These are phyloP conservation scores for Staphylotrichum longicolle DNA, from an alignment of 495 filamentous ascomycete genomes.

Conservation along the genomic window DNA sequence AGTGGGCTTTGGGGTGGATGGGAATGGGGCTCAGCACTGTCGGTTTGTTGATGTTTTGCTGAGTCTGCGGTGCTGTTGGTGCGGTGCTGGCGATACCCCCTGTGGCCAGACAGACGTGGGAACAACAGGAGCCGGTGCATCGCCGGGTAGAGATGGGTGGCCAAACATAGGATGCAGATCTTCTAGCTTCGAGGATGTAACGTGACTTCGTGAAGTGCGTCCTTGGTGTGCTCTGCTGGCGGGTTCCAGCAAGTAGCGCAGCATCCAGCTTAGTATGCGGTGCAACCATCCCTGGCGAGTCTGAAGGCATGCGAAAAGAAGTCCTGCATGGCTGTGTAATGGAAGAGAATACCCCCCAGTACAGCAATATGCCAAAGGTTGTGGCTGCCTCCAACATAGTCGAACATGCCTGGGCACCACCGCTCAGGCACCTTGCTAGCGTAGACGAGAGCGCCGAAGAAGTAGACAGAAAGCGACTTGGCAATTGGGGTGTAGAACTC, in stretches of 20 bases:
- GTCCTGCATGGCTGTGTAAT: conserved; percentile 93
- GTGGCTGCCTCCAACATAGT: conserved; percentile 91
- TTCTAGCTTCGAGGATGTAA: too few relatives aligned
- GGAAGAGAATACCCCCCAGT: conserved; percentile 91
- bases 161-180: too few relatives aligned
- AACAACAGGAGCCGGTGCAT: conserved; percentile 1
- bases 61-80: not conserved
- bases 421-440: conserved; percentile 92
- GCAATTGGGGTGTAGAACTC: conserved; percentile 88
- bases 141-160: not conserved
- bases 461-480: conserved; percentile 83
- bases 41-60: conserved; percentile 27
- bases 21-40: conserved; percentile 22
- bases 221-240: not conserved
- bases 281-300: conserved; percentile 57
- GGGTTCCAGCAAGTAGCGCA: not conserved
- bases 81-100: not conserved
- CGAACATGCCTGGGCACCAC: conserved; percentile 88
- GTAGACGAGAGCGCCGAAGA: conserved; percentile 80
- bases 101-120: not conserved
- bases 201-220: too few relatives aligned
- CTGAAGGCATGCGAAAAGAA: conserved; percentile 86
- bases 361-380: conserved; percentile 98
- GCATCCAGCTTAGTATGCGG: conserved; percentile 35
- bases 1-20: conserved; percentile 22